Evolutionary conservation across 441 rosid species (phyloP).

Genomic region (Syzygium malaccense): DNA sequence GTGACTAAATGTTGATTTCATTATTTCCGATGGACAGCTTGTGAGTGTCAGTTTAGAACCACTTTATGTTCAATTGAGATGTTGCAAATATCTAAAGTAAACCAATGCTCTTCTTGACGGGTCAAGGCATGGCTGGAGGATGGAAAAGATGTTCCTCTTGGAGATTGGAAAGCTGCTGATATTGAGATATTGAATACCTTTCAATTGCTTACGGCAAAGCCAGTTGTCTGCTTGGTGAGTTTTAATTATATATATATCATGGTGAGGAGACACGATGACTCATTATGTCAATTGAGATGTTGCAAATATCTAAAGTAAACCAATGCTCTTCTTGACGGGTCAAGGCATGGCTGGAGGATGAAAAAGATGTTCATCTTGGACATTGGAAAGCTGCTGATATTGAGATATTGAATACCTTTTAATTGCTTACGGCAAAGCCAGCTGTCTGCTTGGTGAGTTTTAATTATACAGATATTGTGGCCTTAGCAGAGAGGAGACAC

Average conservation of each 20-base stretch:
- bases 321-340: conserved; percentile 34
- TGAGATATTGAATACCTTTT: conserved; percentile 91
- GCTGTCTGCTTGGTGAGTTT: conserved; percentile 84
- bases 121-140: conserved; percentile 83
- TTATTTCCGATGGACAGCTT: not conserved
- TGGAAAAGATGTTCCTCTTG: conserved; percentile 86
- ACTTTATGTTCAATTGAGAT: not conserved
- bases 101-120: conserved; percentile 24
- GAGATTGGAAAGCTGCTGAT: conserved; percentile 99
- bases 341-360: conserved; percentile 82
- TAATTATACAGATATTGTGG: not conserved
- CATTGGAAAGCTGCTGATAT: conserved; percentile 99
- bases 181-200: conserved; percentile 90
- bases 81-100: not conserved
- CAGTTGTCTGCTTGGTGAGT: conserved; percentile 90
- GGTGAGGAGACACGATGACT: not conserved
- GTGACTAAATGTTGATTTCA: not conserved
- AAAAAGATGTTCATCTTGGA: conserved; percentile 86
- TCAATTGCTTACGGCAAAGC: conserved; percentile 95
- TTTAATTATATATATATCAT: not conserved
- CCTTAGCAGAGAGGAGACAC: not conserved
- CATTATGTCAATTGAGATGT: not conserved
- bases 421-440: conserved; percentile 94
- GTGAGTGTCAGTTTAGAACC: not conserved
- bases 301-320: not conserved